These are phyloP conservation scores for Balakata baccata DNA, from an alignment of 345 rosid genomes.

Conservation along the genomic window DNA sequence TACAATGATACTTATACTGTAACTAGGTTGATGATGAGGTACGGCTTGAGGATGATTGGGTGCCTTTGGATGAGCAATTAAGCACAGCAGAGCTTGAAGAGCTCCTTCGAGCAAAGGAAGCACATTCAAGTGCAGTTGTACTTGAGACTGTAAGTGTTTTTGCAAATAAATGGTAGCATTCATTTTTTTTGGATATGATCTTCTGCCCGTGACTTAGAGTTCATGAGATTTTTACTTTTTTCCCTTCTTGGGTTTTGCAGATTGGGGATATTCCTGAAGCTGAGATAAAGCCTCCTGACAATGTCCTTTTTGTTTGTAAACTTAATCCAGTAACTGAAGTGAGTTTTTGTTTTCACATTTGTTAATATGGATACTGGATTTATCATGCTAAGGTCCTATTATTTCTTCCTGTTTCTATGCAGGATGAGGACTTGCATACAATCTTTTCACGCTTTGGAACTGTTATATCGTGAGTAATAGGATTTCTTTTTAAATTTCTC, in stretches of 20 bases:
- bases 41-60: constrained; percentile 98
- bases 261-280: constrained; percentile 77
- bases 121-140: constrained; percentile 92
- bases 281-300: constrained; percentile 89
- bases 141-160: constrained; percentile 77
- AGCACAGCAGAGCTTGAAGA: constrained; percentile 67
- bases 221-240: neutral
- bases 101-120: constrained; percentile 70
- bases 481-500: neutral
- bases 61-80: constrained; percentile 86
- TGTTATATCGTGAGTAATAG: constrained; percentile 62
- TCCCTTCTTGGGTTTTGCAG: constrained; percentile 29
- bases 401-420: constrained; percentile 29
- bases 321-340: constrained; percentile 97
- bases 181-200: constrained; percentile 3
- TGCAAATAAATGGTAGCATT: constrained; percentile 14
- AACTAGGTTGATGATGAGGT: constrained; percentile 67
- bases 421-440: constrained; percentile 95
- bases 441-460: constrained; percentile 96
- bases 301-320: constrained; percentile 94
- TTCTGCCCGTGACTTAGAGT: neutral
- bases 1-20: constrained; percentile 5
- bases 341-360: constrained; percentile 31
- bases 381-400: constrained; percentile 9
- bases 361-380: neutral